Evolutionary conservation across 2,329 filamentous ascomycete species (phyloP), one percentile per base, ranked within the genome.

Genomic region (Penicillium vulpinum): DNA sequence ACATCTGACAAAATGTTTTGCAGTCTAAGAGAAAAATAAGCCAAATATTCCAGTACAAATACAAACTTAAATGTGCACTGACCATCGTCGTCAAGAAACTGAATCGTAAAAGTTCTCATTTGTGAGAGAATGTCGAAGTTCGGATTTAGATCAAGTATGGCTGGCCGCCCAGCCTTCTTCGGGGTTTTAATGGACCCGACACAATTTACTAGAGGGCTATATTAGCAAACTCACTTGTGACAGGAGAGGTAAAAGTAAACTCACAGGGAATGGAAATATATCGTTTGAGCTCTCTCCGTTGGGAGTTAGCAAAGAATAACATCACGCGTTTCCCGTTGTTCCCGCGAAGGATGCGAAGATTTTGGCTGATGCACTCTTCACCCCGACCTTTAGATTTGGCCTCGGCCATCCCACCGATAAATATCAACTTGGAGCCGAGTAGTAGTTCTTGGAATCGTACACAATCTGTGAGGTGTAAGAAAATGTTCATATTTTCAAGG

Each of bases 341-440:
- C 1, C 70, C 71, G 1, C 71, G 72, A 3, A 77, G 64, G 9
- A 77, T 69, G 5, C 75, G 73, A 16, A 78, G 56, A 54, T 78
- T 78, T 60, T 78, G 75, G 48, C 74, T 77, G 64, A 78, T 77
- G 51, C 75, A 77, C 66, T 78, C 75, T 56, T 78, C 75, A 0
- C 75, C 75, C 8, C 75, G 73, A 9, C 75, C 75, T 57, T 77
- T 78, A 41, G 75, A 77, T 44, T 75, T 76, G 40, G 74, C 75
- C 54, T 77, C 74, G 1, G 75, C 75, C 50, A 78, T 75, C 0
- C 75, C 75, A 0, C 73, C 74, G 31, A 76, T 73, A 47, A 77
- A 75, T 24, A 75, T 56, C 29, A 78, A 62, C 51, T 72, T 73
- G 4, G 75, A 72, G 16, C 68, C 67, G 8, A 78, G 70, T 2